phyloP scores from a whole-genome alignment of 192 early-diverging fungal species.

The Spizellomyces sp. region DNA sequence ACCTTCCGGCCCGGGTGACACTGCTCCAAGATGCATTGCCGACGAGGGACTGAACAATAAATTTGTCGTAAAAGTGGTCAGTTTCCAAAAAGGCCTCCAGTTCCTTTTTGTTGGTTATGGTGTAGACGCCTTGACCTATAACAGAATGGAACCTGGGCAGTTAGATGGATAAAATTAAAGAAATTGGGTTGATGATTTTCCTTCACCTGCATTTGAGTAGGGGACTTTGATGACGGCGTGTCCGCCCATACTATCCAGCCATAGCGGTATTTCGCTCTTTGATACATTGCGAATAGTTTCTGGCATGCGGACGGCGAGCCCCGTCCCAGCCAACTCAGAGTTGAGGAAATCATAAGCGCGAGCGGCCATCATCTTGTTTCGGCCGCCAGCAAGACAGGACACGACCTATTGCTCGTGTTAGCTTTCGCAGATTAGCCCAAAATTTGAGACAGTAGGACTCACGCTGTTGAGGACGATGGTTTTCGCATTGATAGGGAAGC shows the following conservation, averaged over 20 bases:
- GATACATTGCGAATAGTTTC: conserved; percentile 88
- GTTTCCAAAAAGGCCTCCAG: conserved; percentile 71
- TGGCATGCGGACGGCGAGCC: conserved; percentile 71
- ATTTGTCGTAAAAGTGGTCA: conserved; percentile 88
- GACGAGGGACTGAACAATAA: conserved; percentile 86
- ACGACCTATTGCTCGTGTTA: conserved; percentile 53
- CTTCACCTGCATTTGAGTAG: conserved; percentile 79
- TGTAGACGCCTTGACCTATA: conserved; percentile 84
- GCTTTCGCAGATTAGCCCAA: background rate
- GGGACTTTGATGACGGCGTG: conserved; percentile 85
- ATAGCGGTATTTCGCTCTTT: conserved; percentile 77
- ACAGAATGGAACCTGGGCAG: background rate
- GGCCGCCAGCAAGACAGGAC: conserved; percentile 82
- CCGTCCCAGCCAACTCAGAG: conserved; percentile 71
- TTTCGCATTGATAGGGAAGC: conserved; percentile 75
- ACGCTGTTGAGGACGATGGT: conserved; percentile 78
- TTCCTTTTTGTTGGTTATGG: conserved; percentile 78
- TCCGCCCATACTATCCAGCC: conserved; percentile 82
- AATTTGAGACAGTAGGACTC: background rate
- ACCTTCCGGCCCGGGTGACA: conserved; percentile 64
- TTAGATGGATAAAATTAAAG: background rate
- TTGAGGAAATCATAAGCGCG: conserved; percentile 86
- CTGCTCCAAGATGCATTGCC: conserved; percentile 85
- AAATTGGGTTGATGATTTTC: background rate
- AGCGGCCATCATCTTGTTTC: conserved; percentile 90